A percentile compares a stretch with the other conserved stretches of the same genome.
Evolutionary conservation across 2,329 filamentous ascomycete genomes (phyloP).

Genomic region (Anisogramma anomala): DNA sequence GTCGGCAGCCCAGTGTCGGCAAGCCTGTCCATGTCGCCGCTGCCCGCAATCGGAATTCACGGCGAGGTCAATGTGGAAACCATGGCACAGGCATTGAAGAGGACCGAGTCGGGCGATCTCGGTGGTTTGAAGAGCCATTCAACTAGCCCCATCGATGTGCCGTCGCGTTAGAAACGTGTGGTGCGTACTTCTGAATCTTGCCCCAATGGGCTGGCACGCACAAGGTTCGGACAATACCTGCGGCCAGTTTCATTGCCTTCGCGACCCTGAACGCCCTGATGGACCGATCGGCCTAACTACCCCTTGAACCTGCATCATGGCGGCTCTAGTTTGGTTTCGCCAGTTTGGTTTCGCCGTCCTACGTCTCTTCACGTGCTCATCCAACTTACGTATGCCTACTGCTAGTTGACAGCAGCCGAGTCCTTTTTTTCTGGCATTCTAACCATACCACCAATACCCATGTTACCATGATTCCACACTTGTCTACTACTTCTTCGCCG

Average conservation of each 20-base stretch:
- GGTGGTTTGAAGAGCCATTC: conserved; percentile 43
- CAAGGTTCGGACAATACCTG: neutral
- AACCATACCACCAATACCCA: conserved; percentile 1
- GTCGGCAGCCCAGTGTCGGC: conserved; percentile 52
- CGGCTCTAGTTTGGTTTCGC: neutral
- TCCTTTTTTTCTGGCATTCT: neutral
- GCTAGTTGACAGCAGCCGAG: neutral
- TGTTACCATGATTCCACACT: neutral
- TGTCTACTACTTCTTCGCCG: neutral
- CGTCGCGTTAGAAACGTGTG: conserved; percentile 17
- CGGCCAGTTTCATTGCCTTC: conserved; percentile 1
- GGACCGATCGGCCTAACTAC: neutral
- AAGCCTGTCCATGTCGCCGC: conserved; percentile 12
- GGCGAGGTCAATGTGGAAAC: conserved; percentile 83
- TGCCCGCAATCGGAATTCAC: conserved; percentile 5
- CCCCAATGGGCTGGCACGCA: neutral
- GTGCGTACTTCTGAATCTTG: conserved; percentile 3
- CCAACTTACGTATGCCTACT: neutral
- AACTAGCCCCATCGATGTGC: conserved; percentile 43
- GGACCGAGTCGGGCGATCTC: conserved; percentile 76
- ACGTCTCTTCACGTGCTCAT: neutral
- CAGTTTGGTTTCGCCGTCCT: neutral
- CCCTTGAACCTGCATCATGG: neutral
- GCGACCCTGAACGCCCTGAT: conserved; percentile 1
- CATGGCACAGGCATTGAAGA: conserved; percentile 78